Evolutionary conservation across 2,329 filamentous ascomycete genomes (phyloP), one percentile per base, ranked within the genome.

Genomic region (Nothopassalora personata): DNA sequence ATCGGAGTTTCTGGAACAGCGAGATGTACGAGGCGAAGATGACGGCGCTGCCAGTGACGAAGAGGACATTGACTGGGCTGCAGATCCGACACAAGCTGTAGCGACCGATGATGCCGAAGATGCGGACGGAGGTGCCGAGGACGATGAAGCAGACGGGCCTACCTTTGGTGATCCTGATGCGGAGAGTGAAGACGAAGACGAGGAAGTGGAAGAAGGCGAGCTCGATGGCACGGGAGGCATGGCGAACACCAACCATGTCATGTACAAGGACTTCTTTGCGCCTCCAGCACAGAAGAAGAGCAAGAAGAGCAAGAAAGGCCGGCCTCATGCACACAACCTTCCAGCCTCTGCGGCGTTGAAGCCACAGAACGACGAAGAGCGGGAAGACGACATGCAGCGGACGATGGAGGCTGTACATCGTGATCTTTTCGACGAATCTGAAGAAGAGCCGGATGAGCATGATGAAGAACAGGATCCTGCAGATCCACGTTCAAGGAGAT

Each of bases 221-320:
- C 71, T 80, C 63, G 76, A 77, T 54, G 76, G 68, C 34, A 67
- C 81, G 43, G 81, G 82, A 53, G 83, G 82, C 51, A 78, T 81
- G 64, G 79, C 81, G 63, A 95, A 96, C 68, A 91, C 92, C 53
- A 96, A 96, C 71, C 88, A 92, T 62, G 81, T 97, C 68, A 91
- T 87, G 76, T 97, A 96, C 75, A 86, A 87, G 61, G 91, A 97
- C 73, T 97, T 97, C 77, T 97, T 97, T 70, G 91, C 89, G 2
- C 90, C 90, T 9, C 93, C 92, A 10, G 82, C 87, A 19, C 85
- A 83, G 67, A 95, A 94, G 74, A 79, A 77, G 62, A 81, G 80
- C 58, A 71, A 70, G 56, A 51, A 51, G 30, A 83, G 81, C 60
- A 81, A 79, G 65, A 77, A 77, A 57, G 80, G 81, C 43, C 76